Evolutionary conservation across 2,329 filamentous ascomycete species (phyloP), one percentile per base, ranked within the genome.

Genomic region (Ploettnerulaceae sp.): DNA sequence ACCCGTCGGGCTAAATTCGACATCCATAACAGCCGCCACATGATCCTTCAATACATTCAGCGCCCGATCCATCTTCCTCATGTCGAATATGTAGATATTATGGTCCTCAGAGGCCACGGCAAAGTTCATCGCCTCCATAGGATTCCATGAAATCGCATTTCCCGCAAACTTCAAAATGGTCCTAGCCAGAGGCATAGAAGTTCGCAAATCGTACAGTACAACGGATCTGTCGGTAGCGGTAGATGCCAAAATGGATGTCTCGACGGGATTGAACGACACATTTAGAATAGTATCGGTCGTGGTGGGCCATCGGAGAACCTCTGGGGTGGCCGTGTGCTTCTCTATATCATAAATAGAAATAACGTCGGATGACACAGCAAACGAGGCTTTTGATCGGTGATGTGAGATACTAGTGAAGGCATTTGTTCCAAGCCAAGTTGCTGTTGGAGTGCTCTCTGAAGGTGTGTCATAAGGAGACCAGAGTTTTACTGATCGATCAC

Each of bases 101-200:
- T 62, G 91, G 62, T 97, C 93, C 71, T 98, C 93, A 58, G 86
- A 94, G 9, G 88, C 93, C 22, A 90, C 82, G 12, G 89, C 91
- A 62, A 97, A 84, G 69, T 97, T 95, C 74, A 95, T 95, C 6
- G 89, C 86, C 67, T 95, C 90, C 84, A 96, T 93, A 0, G 93
- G 93, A 57, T 96, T 96, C 89, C 91, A 98, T 33, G 85, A 77
- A 42, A 96, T 76, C 38, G 82, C 78, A 69, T 95, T 96, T 49
- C 81, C 85, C 28, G 89, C 81, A 57, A 98, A 84, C 43, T 79
- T 86, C 56, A 97, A 77, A 9, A 89, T 76, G 1, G 86, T 84
- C 63, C 90, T 90, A 53, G 86, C 78, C 14, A 97, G 73, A 8
- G 93, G 87, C 28, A 83, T 87, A 4, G 82, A 84, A 9, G 91